Conservation (phyloP, 192 early-diverging fungal species). For the Coemansia sp. region DNA sequence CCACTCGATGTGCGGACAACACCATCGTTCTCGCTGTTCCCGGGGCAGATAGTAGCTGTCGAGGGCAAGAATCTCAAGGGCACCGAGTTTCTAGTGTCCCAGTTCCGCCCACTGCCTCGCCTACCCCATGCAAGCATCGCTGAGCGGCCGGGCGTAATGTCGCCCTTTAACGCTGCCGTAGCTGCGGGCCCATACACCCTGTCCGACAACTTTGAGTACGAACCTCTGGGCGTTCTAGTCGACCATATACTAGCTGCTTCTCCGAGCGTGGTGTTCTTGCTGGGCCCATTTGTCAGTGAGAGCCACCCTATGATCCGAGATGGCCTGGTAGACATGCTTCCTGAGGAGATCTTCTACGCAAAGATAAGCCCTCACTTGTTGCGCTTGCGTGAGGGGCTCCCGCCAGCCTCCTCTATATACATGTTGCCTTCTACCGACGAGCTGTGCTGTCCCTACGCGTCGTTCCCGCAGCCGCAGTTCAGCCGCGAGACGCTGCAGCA, state of each 20-base stretch:
- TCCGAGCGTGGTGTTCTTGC: constrained; percentile 82
- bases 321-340: constrained; percentile 58
- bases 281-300: constrained; percentile 72
- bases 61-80: constrained; percentile 66
- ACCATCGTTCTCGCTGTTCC: constrained; percentile 75
- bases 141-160: constrained; percentile 5
- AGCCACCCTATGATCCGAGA: constrained; percentile 60
- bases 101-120: constrained; percentile 62
- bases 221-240: constrained; percentile 81
- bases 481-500: constrained; percentile 24
- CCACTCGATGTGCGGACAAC: constrained; percentile 63
- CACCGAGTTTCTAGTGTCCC: constrained; percentile 57
- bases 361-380: constrained; percentile 63
- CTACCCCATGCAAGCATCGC: constrained; percentile 47
- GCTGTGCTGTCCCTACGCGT: constrained; percentile 66
- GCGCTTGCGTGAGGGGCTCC: constrained; percentile 53
- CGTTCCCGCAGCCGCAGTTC: constrained; percentile 86
- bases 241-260: constrained; percentile 57
- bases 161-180: constrained; percentile 61
- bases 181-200: constrained; percentile 89
- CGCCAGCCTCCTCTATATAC: constrained; percentile 57
- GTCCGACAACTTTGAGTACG: constrained; percentile 73
- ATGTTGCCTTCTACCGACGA: constrained; percentile 81
- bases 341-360: constrained; percentile 64
- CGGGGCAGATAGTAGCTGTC: constrained; percentile 83